Percentiles rank a stretch among this genome's conserved stretches.
Conservation (phyloP, 305 asterid genomes). For the Solanum chacoense region DNA sequence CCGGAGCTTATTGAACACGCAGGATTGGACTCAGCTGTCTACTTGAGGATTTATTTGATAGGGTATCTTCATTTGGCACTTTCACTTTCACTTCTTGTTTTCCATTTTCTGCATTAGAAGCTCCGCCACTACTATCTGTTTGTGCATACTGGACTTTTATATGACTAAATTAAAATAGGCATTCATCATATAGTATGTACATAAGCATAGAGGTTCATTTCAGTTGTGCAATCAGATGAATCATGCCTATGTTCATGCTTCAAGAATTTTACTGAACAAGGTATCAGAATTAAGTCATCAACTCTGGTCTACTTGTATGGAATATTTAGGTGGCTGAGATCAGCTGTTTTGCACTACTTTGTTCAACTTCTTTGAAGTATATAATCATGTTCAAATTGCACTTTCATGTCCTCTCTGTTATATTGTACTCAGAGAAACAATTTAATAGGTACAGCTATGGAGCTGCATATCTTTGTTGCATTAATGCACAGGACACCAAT, state of each 20-base stretch:
- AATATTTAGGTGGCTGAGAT: not conserved
- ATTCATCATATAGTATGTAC: not conserved
- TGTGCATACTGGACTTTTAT: not conserved
- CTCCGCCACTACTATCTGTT: not conserved
- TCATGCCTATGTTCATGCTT: not conserved
- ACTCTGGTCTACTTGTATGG: not conserved
- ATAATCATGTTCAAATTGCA: not conserved
- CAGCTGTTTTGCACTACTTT: not conserved
- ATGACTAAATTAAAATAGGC: not conserved
- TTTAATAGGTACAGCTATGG: not conserved
- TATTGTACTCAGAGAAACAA: not conserved
- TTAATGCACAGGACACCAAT: not conserved
- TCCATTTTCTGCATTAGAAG: not conserved
- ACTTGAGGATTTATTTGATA: constrained; percentile 83
- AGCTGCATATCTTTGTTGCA: not conserved
- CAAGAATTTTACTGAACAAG: not conserved
- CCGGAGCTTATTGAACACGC: constrained; percentile 90
- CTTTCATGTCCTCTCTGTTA: not conserved
- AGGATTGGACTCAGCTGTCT: constrained; percentile 87
- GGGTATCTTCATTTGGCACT: constrained; percentile 35
- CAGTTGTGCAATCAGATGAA: not conserved
- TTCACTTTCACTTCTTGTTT: not conserved
- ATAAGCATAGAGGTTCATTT: not conserved
- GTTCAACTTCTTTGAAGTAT: not conserved
- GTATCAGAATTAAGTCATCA: not conserved